Evolutionary conservation across 2,329 filamentous ascomycete genomes (phyloP), one percentile per base, ranked within the genome.

Genomic region (Xylariaceae sp.): DNA sequence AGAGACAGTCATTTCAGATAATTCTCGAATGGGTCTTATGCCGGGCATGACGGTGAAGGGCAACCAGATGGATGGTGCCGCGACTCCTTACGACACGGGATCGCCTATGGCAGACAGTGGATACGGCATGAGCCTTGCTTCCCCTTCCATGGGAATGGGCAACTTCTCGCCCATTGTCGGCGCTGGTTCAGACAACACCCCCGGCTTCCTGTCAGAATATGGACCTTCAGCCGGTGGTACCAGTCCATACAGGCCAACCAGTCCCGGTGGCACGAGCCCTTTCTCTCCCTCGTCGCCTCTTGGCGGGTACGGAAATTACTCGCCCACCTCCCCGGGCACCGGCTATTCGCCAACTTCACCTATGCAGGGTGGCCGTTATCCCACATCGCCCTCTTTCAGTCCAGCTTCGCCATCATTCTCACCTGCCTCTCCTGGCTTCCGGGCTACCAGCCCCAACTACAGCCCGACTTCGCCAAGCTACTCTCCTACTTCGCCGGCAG

Each of bases 1-100:
- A 49, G 90, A 95, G 74, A 96, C 92, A 15, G 91, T 96, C 70
- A 92, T 96, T 60, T 92, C 90, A 53, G 92, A 96, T 75, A 96
- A 96, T 74, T 90, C 89, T 49, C 87, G 89, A 72, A 90, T 88
- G 78, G 89, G 88, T 69, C 83, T 92, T 52, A 90, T 91, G 83
- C 86, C 88, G 57, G 88, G 88, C 55, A 87, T 93, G 75, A 87
- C 88, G 11, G 82, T 87, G 66, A 92, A 92, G 77, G 88, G 87
- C 60, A 82, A 83, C 59, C 86, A 88, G 62, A 81, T 88, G 51
- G 89, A 89, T 62, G 94, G 94, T 67, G 90, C 91, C 57, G 90
- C 92, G 48, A 99, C 94, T 7, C 95, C 95, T 1, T 99, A 99
- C 75, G 94, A 97, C 72, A 88, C 87, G 23, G 88, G 89, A 49